Percentiles rank a stretch among this genome's conserved stretches.
Conservation (phyloP, 257 asterid genomes). For the Paraleonurus japonicus region DNA sequence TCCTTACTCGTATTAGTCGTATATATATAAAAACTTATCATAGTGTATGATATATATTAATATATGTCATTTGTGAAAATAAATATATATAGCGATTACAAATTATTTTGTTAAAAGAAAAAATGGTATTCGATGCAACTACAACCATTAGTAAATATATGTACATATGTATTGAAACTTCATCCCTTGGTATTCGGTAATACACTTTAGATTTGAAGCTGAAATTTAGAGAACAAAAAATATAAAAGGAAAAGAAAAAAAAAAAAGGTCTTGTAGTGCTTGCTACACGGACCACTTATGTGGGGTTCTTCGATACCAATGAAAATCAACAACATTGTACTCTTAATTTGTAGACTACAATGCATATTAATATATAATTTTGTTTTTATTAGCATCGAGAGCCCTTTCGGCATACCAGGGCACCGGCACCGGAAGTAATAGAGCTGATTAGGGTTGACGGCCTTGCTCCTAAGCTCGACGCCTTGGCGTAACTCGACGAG, state of each 20-base stretch:
- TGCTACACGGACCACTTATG: not conserved
- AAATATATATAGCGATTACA: not conserved
- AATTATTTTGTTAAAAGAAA: not conserved
- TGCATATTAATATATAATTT: not conserved
- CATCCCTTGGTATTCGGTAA: not conserved
- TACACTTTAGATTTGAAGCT: not conserved
- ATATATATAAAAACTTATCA: too few relatives aligned
- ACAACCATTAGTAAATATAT: not conserved
- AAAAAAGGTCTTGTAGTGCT: not conserved
- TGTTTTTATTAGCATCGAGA: slow-evolving; percentile 32
- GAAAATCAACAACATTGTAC: not conserved
- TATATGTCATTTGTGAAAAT: not conserved
- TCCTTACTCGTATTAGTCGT: too few relatives aligned
- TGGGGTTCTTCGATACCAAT: not conserved
- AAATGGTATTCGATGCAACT: not conserved
- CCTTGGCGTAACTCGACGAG: slow-evolving; percentile 56
- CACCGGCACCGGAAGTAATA: slow-evolving; percentile 47
- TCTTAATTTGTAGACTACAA: slow-evolving; percentile 8
- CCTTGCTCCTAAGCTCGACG: slow-evolving; percentile 61
- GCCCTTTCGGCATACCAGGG: slow-evolving; percentile 46
- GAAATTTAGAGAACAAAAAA: not conserved
- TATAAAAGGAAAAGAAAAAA: not conserved
- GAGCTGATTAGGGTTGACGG: slow-evolving; percentile 48
- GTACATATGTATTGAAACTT: not conserved
- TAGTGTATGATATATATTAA: too few relatives aligned